phyloP scores from a whole-genome alignment of 345 rosid species.

The Hibiscus tridactylites region DNA sequence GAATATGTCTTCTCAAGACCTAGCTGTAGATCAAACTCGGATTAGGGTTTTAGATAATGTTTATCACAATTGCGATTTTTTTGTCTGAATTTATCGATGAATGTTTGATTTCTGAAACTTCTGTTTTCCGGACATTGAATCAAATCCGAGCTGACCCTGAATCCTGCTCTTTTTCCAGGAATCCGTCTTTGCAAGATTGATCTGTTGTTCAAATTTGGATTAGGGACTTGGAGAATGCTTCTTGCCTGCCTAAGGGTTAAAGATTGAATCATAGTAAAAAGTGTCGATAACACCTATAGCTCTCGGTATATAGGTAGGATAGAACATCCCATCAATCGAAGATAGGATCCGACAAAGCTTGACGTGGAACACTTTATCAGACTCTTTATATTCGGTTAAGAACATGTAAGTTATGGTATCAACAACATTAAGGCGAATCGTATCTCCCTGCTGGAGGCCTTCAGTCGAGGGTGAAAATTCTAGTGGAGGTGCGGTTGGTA shows the following conservation, averaged over 20 bases:
- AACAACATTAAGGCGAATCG: slow-evolving; percentile 49
- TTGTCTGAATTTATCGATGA: slow-evolving; percentile 46
- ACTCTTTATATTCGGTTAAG: slow-evolving; percentile 33
- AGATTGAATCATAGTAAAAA: neutral
- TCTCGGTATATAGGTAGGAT: neutral
- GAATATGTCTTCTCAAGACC: neutral
- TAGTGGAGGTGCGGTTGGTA: slow-evolving; percentile 39
- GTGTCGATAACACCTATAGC: neutral
- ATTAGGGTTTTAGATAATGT: neutral
- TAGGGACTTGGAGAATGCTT: neutral
- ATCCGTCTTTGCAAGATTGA: neutral
- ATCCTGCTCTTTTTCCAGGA: neutral
- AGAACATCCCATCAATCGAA: neutral
- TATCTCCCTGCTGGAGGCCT: slow-evolving; percentile 88
- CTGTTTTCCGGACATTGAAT: slow-evolving; percentile 34
- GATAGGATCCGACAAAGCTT: neutral
- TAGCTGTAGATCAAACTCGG: neutral
- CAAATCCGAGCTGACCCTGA: slow-evolving; percentile 19
- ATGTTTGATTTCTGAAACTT: slow-evolving; percentile 54
- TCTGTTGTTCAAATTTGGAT: neutral
- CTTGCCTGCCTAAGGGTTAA: neutral
- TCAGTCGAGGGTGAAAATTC: slow-evolving; percentile 66
- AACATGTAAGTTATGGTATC: slow-evolving; percentile 85
- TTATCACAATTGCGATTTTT: slow-evolving; percentile 36
- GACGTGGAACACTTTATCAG: neutral